Evolutionary conservation across 345 rosid species (phyloP).

Genomic region (Boechera divaricarpa): DNA sequence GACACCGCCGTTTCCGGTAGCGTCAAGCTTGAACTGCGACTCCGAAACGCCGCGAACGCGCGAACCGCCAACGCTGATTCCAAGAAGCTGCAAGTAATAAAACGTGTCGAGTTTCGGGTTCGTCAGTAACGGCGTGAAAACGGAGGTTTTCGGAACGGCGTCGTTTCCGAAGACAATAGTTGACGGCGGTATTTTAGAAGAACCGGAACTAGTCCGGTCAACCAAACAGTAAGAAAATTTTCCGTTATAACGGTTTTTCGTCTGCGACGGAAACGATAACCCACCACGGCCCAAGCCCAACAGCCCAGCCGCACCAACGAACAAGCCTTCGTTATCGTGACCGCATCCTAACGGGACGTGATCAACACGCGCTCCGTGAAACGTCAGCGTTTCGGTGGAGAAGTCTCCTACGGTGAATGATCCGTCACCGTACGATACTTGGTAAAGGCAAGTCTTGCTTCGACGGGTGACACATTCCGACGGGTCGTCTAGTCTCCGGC

Average conservation of each 20-base stretch:
- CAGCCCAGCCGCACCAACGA: conserved; percentile 90
- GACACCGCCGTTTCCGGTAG: conserved; percentile 80
- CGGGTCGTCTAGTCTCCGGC: conserved; percentile 59
- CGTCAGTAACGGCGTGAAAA: conserved; percentile 70
- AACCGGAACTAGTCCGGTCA: conserved; percentile 65
- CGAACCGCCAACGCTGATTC: conserved; percentile 86
- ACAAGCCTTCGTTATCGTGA: conserved; percentile 90
- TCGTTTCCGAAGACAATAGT: conserved; percentile 71
- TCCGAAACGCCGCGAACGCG: conserved; percentile 70
- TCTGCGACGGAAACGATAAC: conserved; percentile 82
- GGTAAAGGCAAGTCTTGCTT: conserved; percentile 67
- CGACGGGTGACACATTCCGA: conserved; percentile 50
- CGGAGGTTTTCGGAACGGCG: conserved; percentile 65
- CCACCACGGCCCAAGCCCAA: conserved; percentile 91
- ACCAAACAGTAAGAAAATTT: conserved; percentile 91
- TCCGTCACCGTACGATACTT: conserved; percentile 91
- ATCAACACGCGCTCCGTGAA: conserved; percentile 62
- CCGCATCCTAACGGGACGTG: conserved; percentile 90
- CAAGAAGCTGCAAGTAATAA: conserved; percentile 79
- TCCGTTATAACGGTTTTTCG: conserved; percentile 68
- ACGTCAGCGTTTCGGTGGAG: conserved; percentile 82
- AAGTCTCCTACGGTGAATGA: conserved; percentile 85
- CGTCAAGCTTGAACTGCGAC: conserved; percentile 72
- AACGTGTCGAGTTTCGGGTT: conserved; percentile 92
- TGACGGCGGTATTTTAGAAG: conserved; percentile 72